These are phyloP conservation scores for Ogataea haglerorum DNA, from an alignment of 805 yeast species.

Conservation along the genomic window DNA sequence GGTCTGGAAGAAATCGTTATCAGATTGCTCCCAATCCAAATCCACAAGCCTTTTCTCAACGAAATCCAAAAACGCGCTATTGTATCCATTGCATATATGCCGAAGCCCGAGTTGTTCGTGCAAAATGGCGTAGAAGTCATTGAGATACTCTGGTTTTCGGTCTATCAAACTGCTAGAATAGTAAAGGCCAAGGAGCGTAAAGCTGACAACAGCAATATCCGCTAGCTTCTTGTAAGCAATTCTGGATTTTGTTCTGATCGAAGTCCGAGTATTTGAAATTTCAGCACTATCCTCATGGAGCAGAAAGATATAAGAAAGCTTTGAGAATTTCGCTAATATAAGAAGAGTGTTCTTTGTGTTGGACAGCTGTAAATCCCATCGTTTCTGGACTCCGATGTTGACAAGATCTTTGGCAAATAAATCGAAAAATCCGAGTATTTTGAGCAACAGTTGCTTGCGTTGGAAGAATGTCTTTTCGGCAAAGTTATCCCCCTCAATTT, in stretches of 20 bases:
- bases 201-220: slow-evolving; percentile 40
- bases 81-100: slow-evolving; percentile 62
- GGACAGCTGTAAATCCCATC: slow-evolving; percentile 33
- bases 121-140: slow-evolving; percentile 51
- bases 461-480: slow-evolving; percentile 25
- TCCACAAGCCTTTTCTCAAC: slow-evolving; percentile 52
- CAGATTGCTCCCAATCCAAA: slow-evolving; percentile 44
- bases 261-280: slow-evolving; percentile 35
- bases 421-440: slow-evolving; percentile 52
- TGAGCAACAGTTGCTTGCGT: slow-evolving; percentile 43
- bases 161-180: slow-evolving; percentile 24
- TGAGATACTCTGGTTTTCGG: slow-evolving; percentile 26
- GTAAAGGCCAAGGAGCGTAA: slow-evolving; percentile 39
- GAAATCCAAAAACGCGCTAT: slow-evolving; percentile 59
- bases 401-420: slow-evolving; percentile 43
- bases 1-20: slow-evolving; percentile 71
- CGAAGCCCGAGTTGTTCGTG: slow-evolving; percentile 75
- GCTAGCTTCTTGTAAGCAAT: slow-evolving; percentile 44
- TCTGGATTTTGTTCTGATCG: slow-evolving; percentile 42
- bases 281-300: slow-evolving; percentile 51
- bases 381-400: slow-evolving; percentile 22
- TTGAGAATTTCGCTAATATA: slow-evolving; percentile 33
- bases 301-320: slow-evolving; percentile 46
- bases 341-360: slow-evolving; percentile 14
- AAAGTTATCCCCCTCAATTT: slow-evolving; percentile 30